Conservation (phyloP, 1,139 yeast genomes). For the Eremothecium gossypii region DNA sequence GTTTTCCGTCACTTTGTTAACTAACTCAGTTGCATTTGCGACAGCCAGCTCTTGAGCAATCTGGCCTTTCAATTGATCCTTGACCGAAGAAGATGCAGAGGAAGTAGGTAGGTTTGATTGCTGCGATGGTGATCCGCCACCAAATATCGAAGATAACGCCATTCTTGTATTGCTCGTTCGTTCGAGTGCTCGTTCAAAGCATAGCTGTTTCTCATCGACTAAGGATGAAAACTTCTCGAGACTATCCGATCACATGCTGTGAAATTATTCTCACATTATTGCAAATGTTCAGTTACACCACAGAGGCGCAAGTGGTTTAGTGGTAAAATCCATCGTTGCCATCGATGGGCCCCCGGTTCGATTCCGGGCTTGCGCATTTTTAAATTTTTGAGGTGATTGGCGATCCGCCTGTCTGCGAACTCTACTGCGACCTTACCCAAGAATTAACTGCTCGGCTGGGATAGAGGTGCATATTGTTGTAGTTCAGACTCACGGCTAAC, state of each 20-base stretch:
- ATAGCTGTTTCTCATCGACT: background rate
- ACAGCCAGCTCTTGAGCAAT: conserved; percentile 78
- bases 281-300: no score
- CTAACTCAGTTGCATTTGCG: conserved; percentile 81
- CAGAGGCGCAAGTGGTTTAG: conserved; percentile 17
- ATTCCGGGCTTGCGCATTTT: conserved; percentile 18
- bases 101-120: conserved; percentile 21
- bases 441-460: no score
- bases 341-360: conserved; percentile 20
- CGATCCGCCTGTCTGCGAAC: no score
- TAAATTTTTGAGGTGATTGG: conserved; percentile 1
- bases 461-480: no score
- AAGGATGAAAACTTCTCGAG: conserved; percentile 1
- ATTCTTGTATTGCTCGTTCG: conserved; percentile 10
- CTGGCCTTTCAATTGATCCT: conserved; percentile 59
- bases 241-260: no score
- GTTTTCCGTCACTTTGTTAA: conserved; percentile 78
- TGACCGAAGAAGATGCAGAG: conserved; percentile 32
- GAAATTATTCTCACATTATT: no score
- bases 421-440: no score
- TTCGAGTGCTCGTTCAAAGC: no score
- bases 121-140: conserved; percentile 31
- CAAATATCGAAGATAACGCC: conserved; percentile 37
- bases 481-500: no score
- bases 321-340: conserved; percentile 19